Conservation (phyloP, 345 rosid genomes). For the Melaleuca alternifolia region DNA sequence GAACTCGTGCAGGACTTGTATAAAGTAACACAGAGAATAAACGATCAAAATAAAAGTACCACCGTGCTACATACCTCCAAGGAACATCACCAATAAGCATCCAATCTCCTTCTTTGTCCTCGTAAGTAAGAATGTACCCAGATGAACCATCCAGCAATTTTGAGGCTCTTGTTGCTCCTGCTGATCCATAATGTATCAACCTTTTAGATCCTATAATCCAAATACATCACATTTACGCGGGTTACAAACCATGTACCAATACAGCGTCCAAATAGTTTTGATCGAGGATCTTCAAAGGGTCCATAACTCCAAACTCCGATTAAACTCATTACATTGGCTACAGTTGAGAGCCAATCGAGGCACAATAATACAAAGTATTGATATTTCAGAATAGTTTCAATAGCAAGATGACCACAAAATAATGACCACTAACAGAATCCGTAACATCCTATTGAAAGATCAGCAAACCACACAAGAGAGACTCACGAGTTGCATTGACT, state of each 20-base stretch:
- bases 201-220: constrained; percentile 19
- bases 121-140: constrained; percentile 72
- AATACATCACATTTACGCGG: background rate
- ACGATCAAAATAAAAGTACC: background rate
- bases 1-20: background rate
- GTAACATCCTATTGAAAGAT: background rate
- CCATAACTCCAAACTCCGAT: background rate
- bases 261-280: background rate
- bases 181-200: constrained; percentile 15
- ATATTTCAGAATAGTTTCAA: background rate
- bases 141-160: constrained; percentile 64
- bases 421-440: background rate
- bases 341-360: background rate
- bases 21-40: background rate
- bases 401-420: background rate
- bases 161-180: constrained; percentile 19
- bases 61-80: constrained; percentile 51
- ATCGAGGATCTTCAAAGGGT: background rate
- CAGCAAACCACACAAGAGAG: background rate
- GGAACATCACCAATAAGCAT: constrained; percentile 99
- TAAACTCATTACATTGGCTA: background rate
- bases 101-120: constrained; percentile 98
- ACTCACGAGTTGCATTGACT: constrained; percentile 22
- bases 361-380: background rate
- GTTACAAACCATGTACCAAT: background rate